Conservation (phyloP, 1,139 yeast species). For the Kluyveromyces sp. region DNA sequence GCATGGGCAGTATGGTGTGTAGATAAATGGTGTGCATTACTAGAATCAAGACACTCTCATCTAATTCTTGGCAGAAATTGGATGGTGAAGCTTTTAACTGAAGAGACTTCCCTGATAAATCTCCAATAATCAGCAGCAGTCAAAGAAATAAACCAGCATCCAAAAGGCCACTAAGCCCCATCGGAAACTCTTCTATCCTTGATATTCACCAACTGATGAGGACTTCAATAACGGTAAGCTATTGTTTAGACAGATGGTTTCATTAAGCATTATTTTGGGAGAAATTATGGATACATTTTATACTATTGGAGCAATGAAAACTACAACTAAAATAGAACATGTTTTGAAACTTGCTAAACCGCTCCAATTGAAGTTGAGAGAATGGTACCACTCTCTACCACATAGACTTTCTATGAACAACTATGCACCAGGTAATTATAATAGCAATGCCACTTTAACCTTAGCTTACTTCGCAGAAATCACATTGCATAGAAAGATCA, state of each 20-base stretch:
- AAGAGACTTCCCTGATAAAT: slow-evolving; percentile 62
- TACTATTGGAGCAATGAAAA: slow-evolving; percentile 57
- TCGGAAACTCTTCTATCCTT: slow-evolving; percentile 17
- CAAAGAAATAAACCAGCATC: slow-evolving; percentile 10
- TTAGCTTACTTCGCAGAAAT: slow-evolving; percentile 83
- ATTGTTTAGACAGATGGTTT: slow-evolving; percentile 62
- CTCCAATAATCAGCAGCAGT: slow-evolving; percentile 21
- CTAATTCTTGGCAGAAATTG: slow-evolving; percentile 55
- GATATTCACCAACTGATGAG: slow-evolving; percentile 32
- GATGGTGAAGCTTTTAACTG: slow-evolving; percentile 55
- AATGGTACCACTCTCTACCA: slow-evolving; percentile 83
- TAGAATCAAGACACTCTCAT: slow-evolving; percentile 78
- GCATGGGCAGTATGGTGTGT: slow-evolving; percentile 93
- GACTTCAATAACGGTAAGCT: slow-evolving; percentile 69
- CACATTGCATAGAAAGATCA: slow-evolving; percentile 73
- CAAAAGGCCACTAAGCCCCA: background rate
- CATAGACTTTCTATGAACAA: slow-evolving; percentile 57
- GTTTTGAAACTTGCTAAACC: slow-evolving; percentile 78
- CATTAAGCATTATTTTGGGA: slow-evolving; percentile 59
- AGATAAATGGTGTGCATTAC: slow-evolving; percentile 78
- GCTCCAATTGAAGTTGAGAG: slow-evolving; percentile 63
- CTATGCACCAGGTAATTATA: slow-evolving; percentile 51
- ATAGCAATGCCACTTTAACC: slow-evolving; percentile 69
- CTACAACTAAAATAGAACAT: slow-evolving; percentile 49
- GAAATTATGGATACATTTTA: slow-evolving; percentile 67